Evolutionary conservation across 116 monocot species (phyloP).

Genomic region (Papilionanthe hybrid): DNA sequence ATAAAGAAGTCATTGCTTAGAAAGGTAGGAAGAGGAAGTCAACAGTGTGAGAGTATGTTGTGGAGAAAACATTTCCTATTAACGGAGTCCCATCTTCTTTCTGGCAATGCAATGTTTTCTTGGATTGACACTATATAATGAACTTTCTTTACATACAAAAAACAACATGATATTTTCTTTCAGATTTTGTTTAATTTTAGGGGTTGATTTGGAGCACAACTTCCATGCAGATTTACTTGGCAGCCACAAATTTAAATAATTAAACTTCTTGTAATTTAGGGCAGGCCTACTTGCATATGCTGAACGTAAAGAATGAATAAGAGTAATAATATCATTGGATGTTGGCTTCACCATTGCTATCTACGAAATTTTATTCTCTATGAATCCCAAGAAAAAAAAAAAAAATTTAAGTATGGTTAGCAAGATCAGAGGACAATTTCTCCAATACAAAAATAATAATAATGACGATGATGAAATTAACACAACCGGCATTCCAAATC

Average conservation of each 20-base stretch:
- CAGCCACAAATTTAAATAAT: not conserved
- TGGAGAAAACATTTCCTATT: too few species aligned
- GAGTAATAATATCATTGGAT: slow-evolving; percentile 48
- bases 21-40: too few species aligned
- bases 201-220: not conserved
- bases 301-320: slow-evolving; percentile 58
- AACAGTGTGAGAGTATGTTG: too few species aligned
- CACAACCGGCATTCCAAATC: too few species aligned
- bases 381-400: not conserved
- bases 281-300: slow-evolving; percentile 76
- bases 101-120: not conserved
- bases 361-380: not conserved
- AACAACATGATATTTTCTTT: not conserved
- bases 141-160: not conserved
- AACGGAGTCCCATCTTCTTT: too few species aligned
- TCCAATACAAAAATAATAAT: too few species aligned
- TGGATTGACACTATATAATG: not conserved
- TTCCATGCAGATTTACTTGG: not conserved
- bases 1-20: too few species aligned
- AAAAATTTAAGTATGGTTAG: not conserved
- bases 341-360: slow-evolving; percentile 23
- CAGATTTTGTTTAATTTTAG: not conserved
- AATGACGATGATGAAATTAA: too few species aligned
- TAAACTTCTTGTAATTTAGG: not conserved
- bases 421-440: not conserved